These are phyloP conservation scores for Citropsis articulata DNA, from an alignment of 345 rosid species.

Conservation along the genomic window DNA sequence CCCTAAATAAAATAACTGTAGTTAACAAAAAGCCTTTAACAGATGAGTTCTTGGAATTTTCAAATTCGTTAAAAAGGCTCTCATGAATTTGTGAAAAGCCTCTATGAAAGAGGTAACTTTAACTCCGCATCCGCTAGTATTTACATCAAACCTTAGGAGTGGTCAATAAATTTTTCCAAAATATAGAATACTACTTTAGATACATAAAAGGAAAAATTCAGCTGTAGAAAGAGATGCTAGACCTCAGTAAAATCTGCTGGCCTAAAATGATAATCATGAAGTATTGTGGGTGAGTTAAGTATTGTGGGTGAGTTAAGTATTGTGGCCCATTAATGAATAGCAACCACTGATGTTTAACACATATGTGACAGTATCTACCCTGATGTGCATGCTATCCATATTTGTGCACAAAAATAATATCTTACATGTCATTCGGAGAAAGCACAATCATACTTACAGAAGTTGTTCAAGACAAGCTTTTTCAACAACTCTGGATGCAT, in stretches of 20 bases:
- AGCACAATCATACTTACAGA: constrained; percentile 55
- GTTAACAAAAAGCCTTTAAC: not conserved
- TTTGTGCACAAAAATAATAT: not conserved
- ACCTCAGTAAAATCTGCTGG: not conserved
- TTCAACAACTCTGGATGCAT: constrained; percentile 92
- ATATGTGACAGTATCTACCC: not conserved
- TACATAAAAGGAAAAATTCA: not conserved
- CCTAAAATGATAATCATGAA: not conserved
- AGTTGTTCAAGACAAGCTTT: constrained; percentile 88
- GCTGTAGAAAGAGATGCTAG: not conserved
- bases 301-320: not conserved
- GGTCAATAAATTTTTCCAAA: not conserved
- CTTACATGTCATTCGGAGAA: constrained; percentile 10
- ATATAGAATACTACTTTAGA: too few relatives aligned
- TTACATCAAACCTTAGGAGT: not conserved
- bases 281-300: not conserved
- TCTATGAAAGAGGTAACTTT: too few relatives aligned
- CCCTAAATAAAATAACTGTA: not conserved
- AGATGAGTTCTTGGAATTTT: not conserved
- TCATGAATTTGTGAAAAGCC: not conserved
- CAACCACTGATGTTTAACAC: not conserved
- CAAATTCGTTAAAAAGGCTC: not conserved
- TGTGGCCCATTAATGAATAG: not conserved
- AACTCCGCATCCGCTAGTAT: not conserved
- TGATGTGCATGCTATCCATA: not conserved